Evolutionary conservation across 2,329 filamentous ascomycete genomes (phyloP).

Genomic region (Sclerotinia minor): DNA sequence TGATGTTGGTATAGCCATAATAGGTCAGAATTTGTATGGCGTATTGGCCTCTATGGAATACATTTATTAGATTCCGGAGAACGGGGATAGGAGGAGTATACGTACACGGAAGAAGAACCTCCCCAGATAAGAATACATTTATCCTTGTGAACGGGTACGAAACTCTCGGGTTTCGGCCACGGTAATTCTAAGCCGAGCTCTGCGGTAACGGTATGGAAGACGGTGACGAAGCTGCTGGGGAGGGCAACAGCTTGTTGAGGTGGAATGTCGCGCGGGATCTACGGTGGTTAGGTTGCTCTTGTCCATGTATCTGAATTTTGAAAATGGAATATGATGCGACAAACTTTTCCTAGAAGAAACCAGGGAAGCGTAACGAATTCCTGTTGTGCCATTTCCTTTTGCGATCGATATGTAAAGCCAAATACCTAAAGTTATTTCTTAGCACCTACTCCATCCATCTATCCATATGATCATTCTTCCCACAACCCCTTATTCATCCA

Average conservation of each 20-base stretch:
- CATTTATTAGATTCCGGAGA: not conserved
- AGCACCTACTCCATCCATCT: too few species aligned
- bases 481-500: not conserved
- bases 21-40: constrained; percentile 48
- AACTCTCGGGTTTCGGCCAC: not conserved
- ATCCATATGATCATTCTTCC: not conserved
- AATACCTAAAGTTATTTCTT: not conserved
- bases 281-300: not conserved
- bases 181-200: constrained; percentile 1
- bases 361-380: constrained; percentile 1
- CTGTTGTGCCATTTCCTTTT: not conserved
- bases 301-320: not conserved
- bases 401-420: not conserved
- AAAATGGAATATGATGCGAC: not conserved
- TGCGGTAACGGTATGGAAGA: not conserved
- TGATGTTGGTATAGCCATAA: constrained; percentile 54
- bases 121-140: not conserved
- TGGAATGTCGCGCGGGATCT: not conserved
- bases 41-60: constrained; percentile 32
- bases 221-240: not conserved
- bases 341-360: not conserved
- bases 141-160: not conserved
- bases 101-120: constrained; percentile 5
- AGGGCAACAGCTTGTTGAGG: not conserved
- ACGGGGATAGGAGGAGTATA: too few species aligned